Percentiles rank a stretch among this genome's conserved stretches.
Conservation (phyloP, 371 early-diverging fungal species). For the Mucor saturninus region DNA sequence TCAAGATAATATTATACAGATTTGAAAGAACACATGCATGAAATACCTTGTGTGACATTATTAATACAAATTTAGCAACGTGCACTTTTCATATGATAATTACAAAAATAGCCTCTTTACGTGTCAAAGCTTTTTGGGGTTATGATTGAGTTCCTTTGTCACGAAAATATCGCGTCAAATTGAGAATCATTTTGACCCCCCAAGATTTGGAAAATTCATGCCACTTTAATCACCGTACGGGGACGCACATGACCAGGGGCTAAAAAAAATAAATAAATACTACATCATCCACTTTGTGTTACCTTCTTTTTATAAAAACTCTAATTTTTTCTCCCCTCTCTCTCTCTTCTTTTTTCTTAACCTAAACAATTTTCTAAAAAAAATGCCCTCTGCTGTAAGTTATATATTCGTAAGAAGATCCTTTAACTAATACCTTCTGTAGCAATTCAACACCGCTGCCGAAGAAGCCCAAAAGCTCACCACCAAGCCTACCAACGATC, state of each 20-base stretch:
- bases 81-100: constrained; percentile 6
- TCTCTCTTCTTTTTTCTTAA: neutral
- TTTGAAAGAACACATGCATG: too few relatives aligned
- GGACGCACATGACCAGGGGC: constrained; percentile 15
- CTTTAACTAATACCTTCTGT: neutral
- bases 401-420: neutral
- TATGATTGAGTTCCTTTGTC: neutral
- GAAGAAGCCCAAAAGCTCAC: constrained; percentile 62
- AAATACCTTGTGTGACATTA: neutral
- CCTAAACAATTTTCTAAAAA: neutral
- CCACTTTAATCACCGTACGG: constrained; percentile 6
- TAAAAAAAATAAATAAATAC: neutral
- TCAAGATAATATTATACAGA: too few relatives aligned
- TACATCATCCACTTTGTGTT: neutral
- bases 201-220: constrained; percentile 15
- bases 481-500: constrained; percentile 66
- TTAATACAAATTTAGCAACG: neutral
- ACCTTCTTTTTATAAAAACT: constrained; percentile 8
- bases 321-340: neutral
- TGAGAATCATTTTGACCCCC: neutral
- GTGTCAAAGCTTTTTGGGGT: neutral
- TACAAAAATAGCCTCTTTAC: neutral
- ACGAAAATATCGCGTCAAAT: neutral
- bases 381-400: constrained; percentile 19
- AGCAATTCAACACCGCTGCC: constrained; percentile 50